Evolutionary conservation across 305 asterid species (phyloP).

Genomic region (Withania somnifera): DNA sequence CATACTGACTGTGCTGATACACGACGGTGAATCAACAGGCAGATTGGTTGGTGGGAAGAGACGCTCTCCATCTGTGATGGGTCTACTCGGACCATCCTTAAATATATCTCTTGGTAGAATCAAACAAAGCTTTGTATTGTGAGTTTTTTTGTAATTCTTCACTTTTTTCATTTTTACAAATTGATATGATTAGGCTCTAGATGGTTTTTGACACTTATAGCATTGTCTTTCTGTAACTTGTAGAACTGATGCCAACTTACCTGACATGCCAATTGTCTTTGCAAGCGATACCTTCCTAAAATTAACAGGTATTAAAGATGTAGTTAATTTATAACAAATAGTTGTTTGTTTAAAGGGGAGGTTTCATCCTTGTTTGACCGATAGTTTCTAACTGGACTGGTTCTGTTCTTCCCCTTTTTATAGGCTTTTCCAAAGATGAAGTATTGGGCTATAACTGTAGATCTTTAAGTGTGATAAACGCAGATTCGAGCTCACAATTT

Average conservation of each 20-base stretch:
- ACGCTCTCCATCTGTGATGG: constrained; percentile 32
- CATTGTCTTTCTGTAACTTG: neutral
- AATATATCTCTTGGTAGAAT: constrained; percentile 86
- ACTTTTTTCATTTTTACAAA: neutral
- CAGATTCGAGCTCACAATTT: constrained; percentile 43
- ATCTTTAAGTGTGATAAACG: constrained; percentile 28
- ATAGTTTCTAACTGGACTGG: neutral
- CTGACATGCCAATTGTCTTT: constrained; percentile 78
- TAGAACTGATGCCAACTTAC: constrained; percentile 71
- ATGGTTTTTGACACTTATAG: neutral
- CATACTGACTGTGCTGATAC: constrained; percentile 55
- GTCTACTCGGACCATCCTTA: constrained; percentile 42
- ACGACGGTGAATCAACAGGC: constrained; percentile 68
- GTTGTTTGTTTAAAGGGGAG: neutral
- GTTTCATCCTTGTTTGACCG: neutral
- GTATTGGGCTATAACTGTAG: constrained; percentile 32
- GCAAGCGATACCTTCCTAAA: constrained; percentile 73
- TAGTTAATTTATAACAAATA: neutral
- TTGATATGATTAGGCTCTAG: neutral
- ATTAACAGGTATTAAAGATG: constrained; percentile 52
- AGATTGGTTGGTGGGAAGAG: constrained; percentile 46
- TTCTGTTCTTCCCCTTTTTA: neutral
- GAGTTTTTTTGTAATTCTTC: constrained; percentile 43
- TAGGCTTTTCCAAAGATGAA: constrained; percentile 50
- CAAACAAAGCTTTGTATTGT: constrained; percentile 99